phyloP scores from a whole-genome alignment of 345 rosid species.

The Melaleuca quinquenervia region DNA sequence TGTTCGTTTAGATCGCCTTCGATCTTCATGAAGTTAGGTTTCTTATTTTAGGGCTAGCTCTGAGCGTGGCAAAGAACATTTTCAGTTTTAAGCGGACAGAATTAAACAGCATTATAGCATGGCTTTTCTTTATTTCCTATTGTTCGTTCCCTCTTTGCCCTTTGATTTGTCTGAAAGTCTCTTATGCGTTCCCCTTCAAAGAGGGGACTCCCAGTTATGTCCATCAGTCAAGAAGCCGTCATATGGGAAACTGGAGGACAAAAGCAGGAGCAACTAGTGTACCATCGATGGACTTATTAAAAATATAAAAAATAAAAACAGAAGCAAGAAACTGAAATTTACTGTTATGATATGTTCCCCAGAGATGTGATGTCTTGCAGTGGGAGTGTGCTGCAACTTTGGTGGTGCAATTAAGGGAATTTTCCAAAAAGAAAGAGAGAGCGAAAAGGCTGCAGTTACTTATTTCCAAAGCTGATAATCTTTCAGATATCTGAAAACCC shows the following conservation, averaged over 20 bases:
- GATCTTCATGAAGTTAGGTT: background rate
- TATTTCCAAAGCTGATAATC: conserved; percentile 8
- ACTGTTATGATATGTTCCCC: background rate
- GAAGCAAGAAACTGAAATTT: background rate
- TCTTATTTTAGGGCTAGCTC: background rate
- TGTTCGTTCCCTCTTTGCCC: background rate
- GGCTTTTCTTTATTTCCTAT: background rate
- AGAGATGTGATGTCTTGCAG: conserved; percentile 11
- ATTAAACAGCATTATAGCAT: background rate
- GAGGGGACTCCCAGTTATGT: background rate
- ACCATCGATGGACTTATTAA: too few species aligned
- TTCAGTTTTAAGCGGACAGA: background rate
- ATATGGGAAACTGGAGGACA: background rate
- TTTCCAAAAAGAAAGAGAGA: background rate
- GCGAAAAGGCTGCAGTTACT: background rate
- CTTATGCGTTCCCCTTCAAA: background rate
- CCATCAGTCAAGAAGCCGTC: background rate
- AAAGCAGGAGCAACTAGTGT: background rate
- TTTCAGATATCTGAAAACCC: background rate
- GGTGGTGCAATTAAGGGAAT: background rate
- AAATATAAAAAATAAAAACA: background rate
- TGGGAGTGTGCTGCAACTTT: conserved; percentile 4
- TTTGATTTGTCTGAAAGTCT: background rate
- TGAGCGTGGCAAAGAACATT: background rate
- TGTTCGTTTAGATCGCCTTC: background rate